phyloP scores from a whole-genome alignment of 23 red algal species.

The Pyropia yezoensis region DNA sequence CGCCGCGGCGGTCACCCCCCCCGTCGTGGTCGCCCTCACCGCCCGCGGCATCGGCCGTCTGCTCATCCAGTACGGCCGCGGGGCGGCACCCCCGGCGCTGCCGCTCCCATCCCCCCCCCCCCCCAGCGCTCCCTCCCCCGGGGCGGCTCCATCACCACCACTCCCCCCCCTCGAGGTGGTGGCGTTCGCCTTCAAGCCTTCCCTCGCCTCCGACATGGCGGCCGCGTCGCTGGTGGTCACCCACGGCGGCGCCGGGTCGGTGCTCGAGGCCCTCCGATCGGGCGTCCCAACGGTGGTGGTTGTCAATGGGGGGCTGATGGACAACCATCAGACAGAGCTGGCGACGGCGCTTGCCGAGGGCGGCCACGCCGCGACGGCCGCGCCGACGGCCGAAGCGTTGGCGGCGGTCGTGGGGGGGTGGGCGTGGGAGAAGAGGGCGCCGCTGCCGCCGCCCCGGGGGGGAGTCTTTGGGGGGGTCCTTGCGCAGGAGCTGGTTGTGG shows the following conservation, averaged over 20 bases:
- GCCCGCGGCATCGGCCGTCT: slow-evolving; percentile 13
- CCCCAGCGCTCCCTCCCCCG: not conserved
- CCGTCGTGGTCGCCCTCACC: slow-evolving; percentile 16
- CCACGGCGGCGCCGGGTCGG: slow-evolving; percentile 67
- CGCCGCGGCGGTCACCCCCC: slow-evolving; percentile 17
- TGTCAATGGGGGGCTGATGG: slow-evolving; percentile 62
- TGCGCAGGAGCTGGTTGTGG: no score
- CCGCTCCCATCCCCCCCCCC: slow-evolving; percentile 3
- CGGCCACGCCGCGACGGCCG: not conserved
- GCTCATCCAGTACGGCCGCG: slow-evolving; percentile 56
- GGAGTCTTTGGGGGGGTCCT: no score
- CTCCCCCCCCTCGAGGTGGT: slow-evolving; percentile 2
- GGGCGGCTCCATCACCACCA: slow-evolving; percentile 14
- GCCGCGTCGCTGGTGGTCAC: slow-evolving; percentile 45
- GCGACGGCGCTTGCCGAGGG: slow-evolving; percentile 43
- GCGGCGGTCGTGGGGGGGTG: no score
- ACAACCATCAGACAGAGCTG: slow-evolving; percentile 87
- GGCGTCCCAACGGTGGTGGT: slow-evolving; percentile 50
- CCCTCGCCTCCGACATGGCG: slow-evolving; percentile 12
- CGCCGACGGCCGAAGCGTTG: no score
- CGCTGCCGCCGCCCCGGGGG: no score
- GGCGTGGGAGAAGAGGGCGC: no score
- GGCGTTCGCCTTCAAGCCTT: slow-evolving; percentile 22
- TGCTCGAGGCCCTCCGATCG: slow-evolving; percentile 50
- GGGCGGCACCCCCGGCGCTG: slow-evolving; percentile 6